phyloP scores from a whole-genome alignment of 2,329 filamentous ascomycete genomes.

The Epicoccum sorghinum region DNA sequence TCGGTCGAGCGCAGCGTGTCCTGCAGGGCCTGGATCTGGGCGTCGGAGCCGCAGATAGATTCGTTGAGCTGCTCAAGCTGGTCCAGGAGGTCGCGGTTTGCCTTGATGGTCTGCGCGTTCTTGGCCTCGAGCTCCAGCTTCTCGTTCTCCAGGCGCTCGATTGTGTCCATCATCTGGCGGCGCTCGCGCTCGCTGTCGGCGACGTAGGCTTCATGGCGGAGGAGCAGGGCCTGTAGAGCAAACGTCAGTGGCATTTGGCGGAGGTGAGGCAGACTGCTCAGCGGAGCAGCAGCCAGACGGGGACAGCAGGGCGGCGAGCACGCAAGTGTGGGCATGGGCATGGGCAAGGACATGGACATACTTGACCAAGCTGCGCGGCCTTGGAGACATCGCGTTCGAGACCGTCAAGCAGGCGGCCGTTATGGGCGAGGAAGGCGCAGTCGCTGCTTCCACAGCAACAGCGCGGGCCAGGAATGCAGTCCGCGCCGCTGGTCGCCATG shows the following conservation, averaged over 20 bases:
- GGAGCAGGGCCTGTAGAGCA: slow-evolving; percentile 80
- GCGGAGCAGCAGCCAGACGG: slow-evolving; percentile 17
- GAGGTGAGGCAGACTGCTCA: slow-evolving; percentile 19
- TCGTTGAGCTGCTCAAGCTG: slow-evolving; percentile 85
- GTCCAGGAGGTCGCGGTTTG: slow-evolving; percentile 80
- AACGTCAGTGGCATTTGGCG: slow-evolving; percentile 68
- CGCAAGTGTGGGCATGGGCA: background rate
- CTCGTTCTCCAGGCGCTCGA: slow-evolving; percentile 75
- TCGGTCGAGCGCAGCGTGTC: slow-evolving; percentile 78
- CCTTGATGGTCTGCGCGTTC: slow-evolving; percentile 79
- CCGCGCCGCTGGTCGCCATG: slow-evolving; percentile 28
- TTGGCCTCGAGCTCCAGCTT: slow-evolving; percentile 73
- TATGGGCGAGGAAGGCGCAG: slow-evolving; percentile 82
- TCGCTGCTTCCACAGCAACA: slow-evolving; percentile 88
- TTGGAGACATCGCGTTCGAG: slow-evolving; percentile 87
- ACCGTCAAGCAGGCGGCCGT: slow-evolving; percentile 75
- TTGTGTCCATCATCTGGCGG: slow-evolving; percentile 70
- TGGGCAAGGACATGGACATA: slow-evolving; percentile 56
- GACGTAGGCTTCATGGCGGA: slow-evolving; percentile 93
- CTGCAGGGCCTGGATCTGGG: slow-evolving; percentile 77
- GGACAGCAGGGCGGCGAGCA: slow-evolving; percentile 35
- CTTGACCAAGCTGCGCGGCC: slow-evolving; percentile 89
- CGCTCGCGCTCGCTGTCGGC: slow-evolving; percentile 89
- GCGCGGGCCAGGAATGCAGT: slow-evolving; percentile 41
- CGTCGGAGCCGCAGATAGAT: slow-evolving; percentile 79